Percentiles rank a stretch among this genome's conserved stretches.
phyloP scores from a whole-genome alignment of 129 eudicot genomes.

The Tagetes erecta region DNA sequence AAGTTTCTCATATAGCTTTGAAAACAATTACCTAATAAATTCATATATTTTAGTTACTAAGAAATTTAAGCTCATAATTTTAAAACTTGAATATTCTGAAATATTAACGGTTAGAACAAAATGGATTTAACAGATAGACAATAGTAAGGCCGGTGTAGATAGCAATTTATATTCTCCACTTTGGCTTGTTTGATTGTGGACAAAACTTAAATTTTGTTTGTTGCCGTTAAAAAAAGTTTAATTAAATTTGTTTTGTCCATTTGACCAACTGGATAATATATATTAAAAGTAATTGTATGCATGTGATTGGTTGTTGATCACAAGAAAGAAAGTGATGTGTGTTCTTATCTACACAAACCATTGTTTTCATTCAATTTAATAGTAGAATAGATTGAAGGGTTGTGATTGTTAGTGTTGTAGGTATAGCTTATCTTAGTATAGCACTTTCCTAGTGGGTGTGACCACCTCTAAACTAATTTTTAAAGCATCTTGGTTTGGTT shows the following conservation, averaged over 20 bases:
- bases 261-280: constrained; percentile 21
- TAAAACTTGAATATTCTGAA: no score
- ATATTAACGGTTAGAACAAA: background rate
- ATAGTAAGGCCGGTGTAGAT: constrained; percentile 21
- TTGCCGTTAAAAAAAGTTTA: no score
- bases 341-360: constrained; percentile 33
- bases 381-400: constrained; percentile 16
- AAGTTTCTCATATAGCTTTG: no score
- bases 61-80: no score
- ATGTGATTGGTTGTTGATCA: constrained; percentile 44
- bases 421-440: constrained; percentile 24
- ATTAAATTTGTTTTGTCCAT: background rate
- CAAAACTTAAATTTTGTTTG: constrained; percentile 3
- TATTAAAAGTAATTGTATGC: constrained; percentile 12
- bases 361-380: constrained; percentile 31
- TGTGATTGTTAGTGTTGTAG: constrained; percentile 35
- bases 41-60: no score
- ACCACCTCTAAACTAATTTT: constrained; percentile 32
- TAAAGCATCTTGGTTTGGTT: background rate
- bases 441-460: constrained; percentile 28
- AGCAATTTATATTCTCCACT: constrained; percentile 23
- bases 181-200: constrained; percentile 12
- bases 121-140: background rate
- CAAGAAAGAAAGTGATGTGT: constrained; percentile 38
- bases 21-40: no score